Evolutionary conservation across 169 alveolate genomes (phyloP).

Genomic region (Plasmodium chabaudi): DNA sequence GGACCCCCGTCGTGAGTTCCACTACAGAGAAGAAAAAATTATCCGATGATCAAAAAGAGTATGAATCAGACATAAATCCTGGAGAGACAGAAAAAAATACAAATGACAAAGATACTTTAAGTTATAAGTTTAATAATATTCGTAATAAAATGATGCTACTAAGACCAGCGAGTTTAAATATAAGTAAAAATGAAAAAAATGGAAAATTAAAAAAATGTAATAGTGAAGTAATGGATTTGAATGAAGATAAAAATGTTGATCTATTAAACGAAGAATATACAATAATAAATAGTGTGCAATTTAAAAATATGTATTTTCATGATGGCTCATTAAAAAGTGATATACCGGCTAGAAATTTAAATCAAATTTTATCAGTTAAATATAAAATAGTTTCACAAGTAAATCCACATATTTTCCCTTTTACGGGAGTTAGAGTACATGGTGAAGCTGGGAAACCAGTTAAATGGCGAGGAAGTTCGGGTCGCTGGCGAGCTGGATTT

Average conservation of each 20-base stretch:
- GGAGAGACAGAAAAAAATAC: no score
- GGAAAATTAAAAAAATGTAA: no score
- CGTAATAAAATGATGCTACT: no score
- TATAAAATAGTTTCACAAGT: slow-evolving; percentile 80
- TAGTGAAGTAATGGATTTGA: slow-evolving; percentile 13
- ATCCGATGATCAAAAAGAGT: no score
- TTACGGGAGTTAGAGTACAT: slow-evolving; percentile 79
- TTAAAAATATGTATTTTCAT: slow-evolving; percentile 78
- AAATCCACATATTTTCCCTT: slow-evolving; percentile 81
- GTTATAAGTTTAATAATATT: no score
- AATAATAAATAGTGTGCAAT: slow-evolving; percentile 69
- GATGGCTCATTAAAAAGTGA: slow-evolving; percentile 82
- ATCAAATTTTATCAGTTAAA: slow-evolving; percentile 74
- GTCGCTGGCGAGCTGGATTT: slow-evolving; percentile 82
- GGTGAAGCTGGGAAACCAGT: slow-evolving; percentile 85
- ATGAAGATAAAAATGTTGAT: slow-evolving; percentile 34
- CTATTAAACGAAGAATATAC: slow-evolving; percentile 64
- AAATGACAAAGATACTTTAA: no score
- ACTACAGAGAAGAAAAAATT: no score
- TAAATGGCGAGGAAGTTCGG: slow-evolving; percentile 78
- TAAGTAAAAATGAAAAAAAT: no score
- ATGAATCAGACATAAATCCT: no score
- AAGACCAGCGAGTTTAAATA: no score
- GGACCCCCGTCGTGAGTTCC: no score
- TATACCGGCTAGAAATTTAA: slow-evolving; percentile 75